phyloP scores from a whole-genome alignment of 2,329 filamentous ascomycete species.

The Pseudocercospora musae region DNA sequence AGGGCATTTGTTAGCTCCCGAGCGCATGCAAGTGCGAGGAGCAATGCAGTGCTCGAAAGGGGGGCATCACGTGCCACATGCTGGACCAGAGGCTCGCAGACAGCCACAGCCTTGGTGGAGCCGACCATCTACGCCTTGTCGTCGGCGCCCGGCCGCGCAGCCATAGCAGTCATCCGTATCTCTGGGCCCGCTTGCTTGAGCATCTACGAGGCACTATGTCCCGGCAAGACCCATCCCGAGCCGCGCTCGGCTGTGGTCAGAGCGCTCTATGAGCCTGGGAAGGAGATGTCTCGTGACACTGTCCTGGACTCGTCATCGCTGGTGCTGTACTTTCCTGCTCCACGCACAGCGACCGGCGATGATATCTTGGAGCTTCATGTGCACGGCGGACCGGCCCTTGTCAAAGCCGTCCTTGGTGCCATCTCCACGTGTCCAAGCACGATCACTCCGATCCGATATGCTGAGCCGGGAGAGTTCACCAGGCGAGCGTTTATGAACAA shows the following conservation, averaged over 20 bases:
- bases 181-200: conserved; percentile 72
- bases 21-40: not conserved
- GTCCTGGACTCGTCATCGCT: conserved; percentile 74
- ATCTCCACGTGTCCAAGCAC: conserved; percentile 46
- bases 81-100: not conserved
- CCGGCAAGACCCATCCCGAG: conserved; percentile 51
- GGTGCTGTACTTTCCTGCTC: conserved; percentile 76
- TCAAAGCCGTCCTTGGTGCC: conserved; percentile 78
- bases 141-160: conserved; percentile 77
- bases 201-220: conserved; percentile 65
- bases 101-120: conserved; percentile 10
- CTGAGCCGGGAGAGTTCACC: conserved; percentile 94
- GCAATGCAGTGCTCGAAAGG: not conserved
- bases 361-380: conserved; percentile 89
- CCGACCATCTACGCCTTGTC: conserved; percentile 88
- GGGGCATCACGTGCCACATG: not conserved
- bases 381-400: conserved; percentile 86
- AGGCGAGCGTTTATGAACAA: conserved; percentile 84
- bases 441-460: conserved; percentile 64
- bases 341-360: conserved; percentile 84
- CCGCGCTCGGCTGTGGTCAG: conserved; percentile 68
- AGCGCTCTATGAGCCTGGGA: conserved; percentile 62
- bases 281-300: conserved; percentile 39
- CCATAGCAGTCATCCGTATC: conserved; percentile 84
- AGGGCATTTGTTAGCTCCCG: not conserved